Percentiles rank a stretch among this genome's conserved stretches.
Conservation (phyloP, 768 basidiomycete genomes). For the Cystobasidium onofrii region DNA sequence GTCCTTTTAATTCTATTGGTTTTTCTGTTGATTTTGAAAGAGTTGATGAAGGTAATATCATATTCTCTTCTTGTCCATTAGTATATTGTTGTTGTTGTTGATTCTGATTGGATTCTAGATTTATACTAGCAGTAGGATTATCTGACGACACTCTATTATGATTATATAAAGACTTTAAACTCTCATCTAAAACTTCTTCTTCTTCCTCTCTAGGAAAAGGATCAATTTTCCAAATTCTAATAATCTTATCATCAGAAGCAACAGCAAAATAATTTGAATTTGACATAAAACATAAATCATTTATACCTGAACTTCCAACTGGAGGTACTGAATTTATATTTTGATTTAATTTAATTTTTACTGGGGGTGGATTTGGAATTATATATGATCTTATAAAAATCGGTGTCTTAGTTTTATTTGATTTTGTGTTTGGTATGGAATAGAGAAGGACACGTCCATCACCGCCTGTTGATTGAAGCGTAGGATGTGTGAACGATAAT, state of each 20-base stretch:
- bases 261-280: background rate
- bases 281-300: slow-evolving; percentile 1
- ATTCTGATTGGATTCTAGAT: too few relatives aligned
- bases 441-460: slow-evolving; percentile 26
- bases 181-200: background rate
- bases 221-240: slow-evolving; percentile 14
- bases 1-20: slow-evolving; percentile 55
- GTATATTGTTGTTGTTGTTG: background rate
- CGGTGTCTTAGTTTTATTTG: background rate
- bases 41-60: background rate
- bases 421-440: background rate
- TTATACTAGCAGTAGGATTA: too few relatives aligned
- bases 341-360: background rate
- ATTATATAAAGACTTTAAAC: background rate
- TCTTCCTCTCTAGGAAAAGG: background rate
- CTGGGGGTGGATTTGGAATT: background rate
- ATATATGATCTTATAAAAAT: slow-evolving; percentile 1
- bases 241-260: slow-evolving; percentile 12
- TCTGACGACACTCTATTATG: background rate
- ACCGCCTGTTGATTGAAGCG: background rate
- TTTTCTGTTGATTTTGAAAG: slow-evolving; percentile 48
- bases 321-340: background rate
- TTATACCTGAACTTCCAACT: slow-evolving; percentile 1
- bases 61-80: background rate
- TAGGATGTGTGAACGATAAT: background rate